Base-by-base conservation (phyloP, 2,329 filamentous ascomycete species). In the Colletotrichum costaricense region DNA sequence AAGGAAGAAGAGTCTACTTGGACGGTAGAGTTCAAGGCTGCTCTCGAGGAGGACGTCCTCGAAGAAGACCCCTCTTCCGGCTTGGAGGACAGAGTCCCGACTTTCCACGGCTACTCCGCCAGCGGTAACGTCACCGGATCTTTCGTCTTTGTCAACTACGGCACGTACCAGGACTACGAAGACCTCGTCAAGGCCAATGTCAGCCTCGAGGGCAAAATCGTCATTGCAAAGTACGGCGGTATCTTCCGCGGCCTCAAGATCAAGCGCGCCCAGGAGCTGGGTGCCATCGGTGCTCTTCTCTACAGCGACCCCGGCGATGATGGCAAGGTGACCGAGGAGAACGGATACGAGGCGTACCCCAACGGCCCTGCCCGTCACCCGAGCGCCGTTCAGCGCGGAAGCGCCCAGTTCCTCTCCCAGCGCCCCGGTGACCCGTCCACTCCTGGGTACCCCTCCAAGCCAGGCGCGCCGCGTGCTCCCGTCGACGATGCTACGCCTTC, bases 21-120 rank as follows among this genome's bases (percentile, higher is more conserved):
- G 86, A 87, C 89, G 65, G 87, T 95, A 33, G 87, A 89, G n/a
- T 97, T 93, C 78, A 91, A 95, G 79, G 96, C 95, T 0, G 92
- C 90, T 1, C 84, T 98, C 54, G 91, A 94, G 77, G 97, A 99
- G 82, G 95, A 97, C 79, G 88, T 96, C 2, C 85, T 98, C 5
- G 88, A 94, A 0, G 92, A 97, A 65, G 97, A 99, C 80, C 89
- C 91, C 3, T 97, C 95, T 0, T 95, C 92, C 22, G 89, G 91
- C 26, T 85, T 95, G 58, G 83, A 89, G 11, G 89, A 95, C 78
- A 88, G 94, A 35, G 89, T 98, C 28, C 95, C 96, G 1, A 96
- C 93, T 0, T 98, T 98, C 85, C 96, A 98, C 80, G 97, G 96
- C 66, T 98, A 98, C 82, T 97, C 95, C 4, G 95, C 95, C 5